Percentiles rank a stretch among this genome's conserved stretches.
Conservation (phyloP, 805 yeast species). For the Yamadazyma olivae region DNA sequence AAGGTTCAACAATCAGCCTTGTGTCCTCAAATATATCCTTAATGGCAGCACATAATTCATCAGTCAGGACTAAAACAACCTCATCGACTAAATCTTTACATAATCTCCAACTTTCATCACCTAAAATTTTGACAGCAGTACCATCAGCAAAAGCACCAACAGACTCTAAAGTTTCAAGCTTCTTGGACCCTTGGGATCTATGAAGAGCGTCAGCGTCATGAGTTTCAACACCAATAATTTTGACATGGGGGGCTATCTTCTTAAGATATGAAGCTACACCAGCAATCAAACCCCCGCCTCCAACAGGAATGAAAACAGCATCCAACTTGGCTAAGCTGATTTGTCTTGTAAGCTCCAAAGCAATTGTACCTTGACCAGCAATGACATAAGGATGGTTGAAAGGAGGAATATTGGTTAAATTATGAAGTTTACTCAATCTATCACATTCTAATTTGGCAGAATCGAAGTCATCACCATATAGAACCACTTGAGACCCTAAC, state of each 20-base stretch:
- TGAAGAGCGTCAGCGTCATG: constrained; percentile 91
- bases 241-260: constrained; percentile 96
- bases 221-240: constrained; percentile 94
- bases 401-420: constrained; percentile 91
- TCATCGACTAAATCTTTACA: constrained; percentile 83
- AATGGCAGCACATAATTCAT: constrained; percentile 94
- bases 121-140: constrained; percentile 88
- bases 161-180: constrained; percentile 54
- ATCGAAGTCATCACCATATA: constrained; percentile 92
- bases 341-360: constrained; percentile 89
- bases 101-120: constrained; percentile 87
- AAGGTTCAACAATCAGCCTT: constrained; percentile 89
- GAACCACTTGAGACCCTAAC: constrained; percentile 90
- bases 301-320: constrained; percentile 90
- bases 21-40: constrained; percentile 97
- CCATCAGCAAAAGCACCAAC: constrained; percentile 99
- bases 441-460: constrained; percentile 90
- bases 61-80: constrained; percentile 79
- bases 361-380: constrained; percentile 99
- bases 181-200: constrained; percentile 57
- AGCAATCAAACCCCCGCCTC: constrained; percentile 95
- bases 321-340: constrained; percentile 68
- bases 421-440: constrained; percentile 63
- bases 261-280: constrained; percentile 90
- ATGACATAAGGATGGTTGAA: constrained; percentile 97